These are phyloP conservation scores for Myxozyma sirexii DNA, from an alignment of 805 yeast species.

Conservation along the genomic window DNA sequence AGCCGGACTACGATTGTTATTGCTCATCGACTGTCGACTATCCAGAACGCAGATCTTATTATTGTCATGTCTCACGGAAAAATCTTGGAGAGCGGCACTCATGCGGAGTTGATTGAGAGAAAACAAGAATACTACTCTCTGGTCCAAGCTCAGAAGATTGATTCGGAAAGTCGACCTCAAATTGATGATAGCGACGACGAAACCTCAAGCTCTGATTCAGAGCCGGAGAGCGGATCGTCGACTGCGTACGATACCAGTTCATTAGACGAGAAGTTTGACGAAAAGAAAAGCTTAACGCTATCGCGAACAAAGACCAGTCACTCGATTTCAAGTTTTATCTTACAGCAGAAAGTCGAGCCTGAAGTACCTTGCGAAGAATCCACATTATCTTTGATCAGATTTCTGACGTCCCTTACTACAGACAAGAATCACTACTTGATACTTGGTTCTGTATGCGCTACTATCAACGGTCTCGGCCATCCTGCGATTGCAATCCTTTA, in stretches of 20 bases:
- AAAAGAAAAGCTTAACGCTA: neutral
- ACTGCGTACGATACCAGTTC: slow-evolving; percentile 12
- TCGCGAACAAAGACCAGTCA: slow-evolving; percentile 13
- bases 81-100: slow-evolving; percentile 48
- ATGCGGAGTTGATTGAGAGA: slow-evolving; percentile 37
- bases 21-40: slow-evolving; percentile 56
- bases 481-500: slow-evolving; percentile 14
- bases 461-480: slow-evolving; percentile 18
- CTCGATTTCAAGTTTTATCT: slow-evolving; percentile 17
- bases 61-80: slow-evolving; percentile 50
- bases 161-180: slow-evolving; percentile 41
- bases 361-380: neutral
- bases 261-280: slow-evolving; percentile 7
- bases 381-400: slow-evolving; percentile 2
- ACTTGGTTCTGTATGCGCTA: slow-evolving; percentile 13
- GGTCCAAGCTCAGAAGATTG: slow-evolving; percentile 38
- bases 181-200: neutral
- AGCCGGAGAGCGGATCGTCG: neutral
- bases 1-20: slow-evolving; percentile 52
- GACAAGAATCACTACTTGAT: neutral
- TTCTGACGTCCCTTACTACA: slow-evolving; percentile 6
- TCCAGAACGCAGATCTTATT: slow-evolving; percentile 52
- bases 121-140: slow-evolving; percentile 36
- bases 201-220: slow-evolving; percentile 4
- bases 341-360: slow-evolving; percentile 1